These are phyloP conservation scores for Acacia acuminata DNA, from an alignment of 306 rosid species.

Conservation along the genomic window DNA sequence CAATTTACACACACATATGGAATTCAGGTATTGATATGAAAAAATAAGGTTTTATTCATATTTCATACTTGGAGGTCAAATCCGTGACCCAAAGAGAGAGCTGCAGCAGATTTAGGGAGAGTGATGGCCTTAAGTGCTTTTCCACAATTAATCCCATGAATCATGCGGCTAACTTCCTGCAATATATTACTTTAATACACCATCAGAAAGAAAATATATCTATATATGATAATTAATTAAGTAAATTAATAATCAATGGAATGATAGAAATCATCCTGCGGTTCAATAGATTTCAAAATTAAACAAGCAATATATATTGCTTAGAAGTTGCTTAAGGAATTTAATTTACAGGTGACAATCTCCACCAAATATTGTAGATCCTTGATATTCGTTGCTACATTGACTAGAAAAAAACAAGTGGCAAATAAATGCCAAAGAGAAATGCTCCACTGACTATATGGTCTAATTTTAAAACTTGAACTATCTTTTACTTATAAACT, in stretches of 20 bases:
- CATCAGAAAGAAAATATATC: slow-evolving; percentile 13
- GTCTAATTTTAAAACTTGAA: not conserved
- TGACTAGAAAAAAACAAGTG: not conserved
- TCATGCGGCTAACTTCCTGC: slow-evolving; percentile 88
- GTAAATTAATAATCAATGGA: not conserved
- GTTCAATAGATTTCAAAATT: not conserved
- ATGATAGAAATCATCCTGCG: not conserved
- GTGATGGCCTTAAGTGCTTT: slow-evolving; percentile 44
- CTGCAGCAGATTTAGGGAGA: slow-evolving; percentile 56
- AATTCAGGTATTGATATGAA: not conserved
- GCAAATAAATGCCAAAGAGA: not conserved
- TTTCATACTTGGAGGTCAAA: slow-evolving; percentile 71
- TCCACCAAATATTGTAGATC: not conserved
- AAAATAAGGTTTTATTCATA: slow-evolving; percentile 18
- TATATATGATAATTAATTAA: not conserved
- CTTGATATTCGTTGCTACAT: not conserved
- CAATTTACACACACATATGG: not conserved
- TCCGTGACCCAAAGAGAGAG: slow-evolving; percentile 54
- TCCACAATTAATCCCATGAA: slow-evolving; percentile 75
- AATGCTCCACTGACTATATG: not conserved
- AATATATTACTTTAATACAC: slow-evolving; percentile 7
- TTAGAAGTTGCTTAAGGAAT: not conserved
- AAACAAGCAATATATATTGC: not conserved
- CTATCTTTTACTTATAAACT: not conserved
- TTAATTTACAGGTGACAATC: not conserved